These are phyloP conservation scores for Lentinula guzmanii DNA, from an alignment of 768 basidiomycete genomes.

Conservation along the genomic window DNA sequence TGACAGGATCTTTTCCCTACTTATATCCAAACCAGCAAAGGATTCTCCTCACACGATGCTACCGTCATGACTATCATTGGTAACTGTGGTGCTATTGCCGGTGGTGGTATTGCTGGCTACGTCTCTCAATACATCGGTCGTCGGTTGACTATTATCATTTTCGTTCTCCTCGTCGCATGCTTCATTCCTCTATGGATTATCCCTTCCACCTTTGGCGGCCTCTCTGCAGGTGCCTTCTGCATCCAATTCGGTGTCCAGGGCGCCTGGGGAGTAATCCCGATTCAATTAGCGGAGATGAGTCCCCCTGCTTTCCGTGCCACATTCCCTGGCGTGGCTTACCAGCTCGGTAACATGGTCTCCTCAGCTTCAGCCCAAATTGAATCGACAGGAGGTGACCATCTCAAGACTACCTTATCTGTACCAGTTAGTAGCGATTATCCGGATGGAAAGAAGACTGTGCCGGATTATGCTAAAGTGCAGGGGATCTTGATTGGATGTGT, in stretches of 20 bases:
- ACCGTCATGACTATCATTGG: slow-evolving; percentile 81
- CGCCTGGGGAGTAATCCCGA: slow-evolving; percentile 81
- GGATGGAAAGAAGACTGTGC: slow-evolving; percentile 35
- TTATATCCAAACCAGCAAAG: slow-evolving; percentile 60
- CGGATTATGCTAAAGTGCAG: slow-evolving; percentile 76
- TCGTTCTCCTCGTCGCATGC: slow-evolving; percentile 49
- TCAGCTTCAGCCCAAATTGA: slow-evolving; percentile 78
- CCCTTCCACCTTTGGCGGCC: slow-evolving; percentile 57
- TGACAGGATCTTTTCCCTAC: slow-evolving; percentile 72
- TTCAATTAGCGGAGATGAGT: slow-evolving; percentile 77
- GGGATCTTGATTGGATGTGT: slow-evolving; percentile 86
- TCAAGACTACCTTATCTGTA: slow-evolving; percentile 40
- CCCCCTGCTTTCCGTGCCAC: slow-evolving; percentile 87
- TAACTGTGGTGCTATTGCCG: slow-evolving; percentile 47
- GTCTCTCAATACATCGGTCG: slow-evolving; percentile 75
- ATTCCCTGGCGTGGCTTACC: slow-evolving; percentile 83
- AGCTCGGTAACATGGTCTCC: slow-evolving; percentile 73
- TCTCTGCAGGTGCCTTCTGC: slow-evolving; percentile 82
- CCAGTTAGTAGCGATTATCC: slow-evolving; percentile 15
- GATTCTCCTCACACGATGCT: slow-evolving; percentile 48
- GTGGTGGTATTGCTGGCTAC: slow-evolving; percentile 69
- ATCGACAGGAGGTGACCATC: slow-evolving; percentile 59
- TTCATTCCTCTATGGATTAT: slow-evolving; percentile 84
- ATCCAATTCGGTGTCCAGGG: slow-evolving; percentile 88
- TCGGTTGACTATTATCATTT: slow-evolving; percentile 72